Base-by-base conservation (phyloP, 306 rosid species). In the Prunus salicina region DNA sequence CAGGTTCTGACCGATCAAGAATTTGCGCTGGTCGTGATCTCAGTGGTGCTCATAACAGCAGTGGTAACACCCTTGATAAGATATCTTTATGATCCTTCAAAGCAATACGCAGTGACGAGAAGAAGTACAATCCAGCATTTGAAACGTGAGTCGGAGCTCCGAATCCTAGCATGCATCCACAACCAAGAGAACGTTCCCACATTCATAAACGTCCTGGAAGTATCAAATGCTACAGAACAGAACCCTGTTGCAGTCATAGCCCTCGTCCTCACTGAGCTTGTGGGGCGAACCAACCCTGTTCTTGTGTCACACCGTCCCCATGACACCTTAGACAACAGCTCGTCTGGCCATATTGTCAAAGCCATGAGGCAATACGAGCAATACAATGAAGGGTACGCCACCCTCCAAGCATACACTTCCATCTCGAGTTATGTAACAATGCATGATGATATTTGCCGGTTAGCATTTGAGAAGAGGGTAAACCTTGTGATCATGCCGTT, bases 401-500 rank as follows among this genome's bases (percentile, higher is more conserved):
- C 64, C 1, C 79, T 85, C 45, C 74, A 88, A 4, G 79, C 91
- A 10, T 91, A 83, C 83, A 86, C 95, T 41, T 87, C 90, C 28
- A 43, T 85, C 72, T 85, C 93, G 0, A 70, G 72, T 57, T 88
- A 76, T 11, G 76, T 67, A 0, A 80, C 87, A 3, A 75, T 86
- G 77, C 79, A 86, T 2, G 88, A 84, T 0, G 91, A 91, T 0
- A 19, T 86, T 46, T 85, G 86, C 25, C 41, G 80, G 38, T 66
- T 89, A 5, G 84, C 93, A 0, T 55, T 80, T 0, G 90, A 89
- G 24, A 53, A 71, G 60, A 69, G 73, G 41, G 82, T 86, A 43
- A 76, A 78, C 83, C 85, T 91, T 18, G 25, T 85, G 53, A 82
- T 91, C 68, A 22, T 91, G 70, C 97, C 91, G 0, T 89, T 91